Evolutionary conservation across 192 early-diverging fungal genomes (phyloP), one percentile per base, ranked within the genome.

Genomic region (Pilaira anomala): DNA sequence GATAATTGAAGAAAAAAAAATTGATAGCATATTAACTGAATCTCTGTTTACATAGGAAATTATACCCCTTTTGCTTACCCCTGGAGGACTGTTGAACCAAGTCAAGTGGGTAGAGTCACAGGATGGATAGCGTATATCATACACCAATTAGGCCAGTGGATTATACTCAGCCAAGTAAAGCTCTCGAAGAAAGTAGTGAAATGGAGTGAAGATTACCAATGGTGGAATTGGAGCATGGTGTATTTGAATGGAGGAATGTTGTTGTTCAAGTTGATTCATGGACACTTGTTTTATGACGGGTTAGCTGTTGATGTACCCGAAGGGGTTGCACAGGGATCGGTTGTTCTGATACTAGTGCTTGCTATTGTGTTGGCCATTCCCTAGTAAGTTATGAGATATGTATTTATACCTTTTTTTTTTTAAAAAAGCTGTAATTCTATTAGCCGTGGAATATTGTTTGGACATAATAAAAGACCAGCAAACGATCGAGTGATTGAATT

Each of bases 211-310:
- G 13, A 67, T 12, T 60, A 67, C 19, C 53, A 59, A 54, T 60
- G 62, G 65, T 64, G 65, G 60, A 73, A 73, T 63, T 73, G 65
- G 64, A 21, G 44, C 21, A 73, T 73, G 71, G 16, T 67, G 6
- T 59, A 54, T 45, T 39, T 67, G 42, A 73, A 68, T 59, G 71
- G 29, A 7, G 28, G 42, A 25, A 73, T 68, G 71, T 33, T 64
- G 14, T 7, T 59, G 8, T 73, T 67, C 21, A 73, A 73, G 42
- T 45, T 60, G 30, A 49, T 67, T 9, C 71, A 73, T 7, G 48
- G 54, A 1, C 64, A 66, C 19, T 12, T 67, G 1, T 73, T 52
- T 40, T 73, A 73, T 9, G 65, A 73, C 48, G 71, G 71, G 11
- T 25, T 73, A 39, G 65, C 71, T 0, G 54, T 39, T n/a, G 71